A percentile compares a stretch with the other conserved stretches of the same genome.
Conservation (phyloP, 2,329 filamentous ascomycete species). For the Ophiostoma triangulosporum region DNA sequence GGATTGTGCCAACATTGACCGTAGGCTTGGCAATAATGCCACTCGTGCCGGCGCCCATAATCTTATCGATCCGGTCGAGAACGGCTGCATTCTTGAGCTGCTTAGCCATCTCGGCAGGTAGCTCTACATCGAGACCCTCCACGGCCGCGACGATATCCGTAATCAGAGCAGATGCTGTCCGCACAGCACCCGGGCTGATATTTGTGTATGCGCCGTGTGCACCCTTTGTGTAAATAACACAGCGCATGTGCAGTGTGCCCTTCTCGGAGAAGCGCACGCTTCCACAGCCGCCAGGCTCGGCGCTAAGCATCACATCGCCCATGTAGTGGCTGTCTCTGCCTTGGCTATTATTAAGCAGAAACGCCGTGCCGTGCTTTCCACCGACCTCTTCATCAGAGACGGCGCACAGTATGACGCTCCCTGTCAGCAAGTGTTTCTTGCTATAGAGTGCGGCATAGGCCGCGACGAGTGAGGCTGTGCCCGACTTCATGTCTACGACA, state of each 20-base stretch:
- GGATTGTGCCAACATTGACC: conserved; percentile 10
- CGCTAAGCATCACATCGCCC: conserved; percentile 10
- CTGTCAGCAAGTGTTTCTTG: background rate
- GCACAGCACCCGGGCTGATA: conserved; percentile 6
- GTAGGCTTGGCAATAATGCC: conserved; percentile 6
- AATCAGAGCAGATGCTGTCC: conserved; percentile 1
- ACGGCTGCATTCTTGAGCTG: background rate
- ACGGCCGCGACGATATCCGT: background rate
- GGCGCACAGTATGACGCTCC: conserved; percentile 8
- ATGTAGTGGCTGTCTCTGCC: background rate
- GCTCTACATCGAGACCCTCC: background rate
- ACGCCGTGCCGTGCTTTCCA: background rate
- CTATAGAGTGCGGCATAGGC: conserved; percentile 6
- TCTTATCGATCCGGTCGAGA: conserved; percentile 5
- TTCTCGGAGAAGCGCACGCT: conserved; percentile 11
- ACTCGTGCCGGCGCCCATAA: conserved; percentile 8
- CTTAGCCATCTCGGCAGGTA: background rate
- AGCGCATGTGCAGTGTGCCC: conserved; percentile 9
- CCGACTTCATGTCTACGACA: conserved; percentile 11
- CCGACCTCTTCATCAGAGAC: background rate
- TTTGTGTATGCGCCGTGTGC: conserved; percentile 10
- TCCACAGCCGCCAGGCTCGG: conserved; percentile 10
- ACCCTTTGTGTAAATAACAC: conserved; percentile 1
- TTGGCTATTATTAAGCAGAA: background rate
- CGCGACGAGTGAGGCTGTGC: conserved; percentile 8